Evolutionary conservation across 1,284 basidiomycete species (phyloP).

Genomic region (Trametes sp.): DNA sequence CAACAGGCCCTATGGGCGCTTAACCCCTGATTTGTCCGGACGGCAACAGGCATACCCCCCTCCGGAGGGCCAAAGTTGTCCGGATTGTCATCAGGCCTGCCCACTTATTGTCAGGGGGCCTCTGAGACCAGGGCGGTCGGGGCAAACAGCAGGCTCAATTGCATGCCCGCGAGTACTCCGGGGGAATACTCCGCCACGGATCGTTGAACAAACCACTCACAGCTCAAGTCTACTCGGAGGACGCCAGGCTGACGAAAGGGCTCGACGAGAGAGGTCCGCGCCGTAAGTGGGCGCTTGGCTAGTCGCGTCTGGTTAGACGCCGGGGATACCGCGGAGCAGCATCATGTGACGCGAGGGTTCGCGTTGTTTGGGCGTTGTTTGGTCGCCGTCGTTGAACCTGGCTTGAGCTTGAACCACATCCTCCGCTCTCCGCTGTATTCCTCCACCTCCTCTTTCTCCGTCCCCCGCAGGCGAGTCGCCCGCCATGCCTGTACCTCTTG

Average conservation of each 20-base stretch:
- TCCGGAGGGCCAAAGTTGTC: too few species aligned
- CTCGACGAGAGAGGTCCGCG: conserved; percentile 1
- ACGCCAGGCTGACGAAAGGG: background rate
- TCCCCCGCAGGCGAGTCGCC: conserved; percentile 7
- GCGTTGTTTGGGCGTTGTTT: conserved; percentile 40
- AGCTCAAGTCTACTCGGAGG: too few species aligned
- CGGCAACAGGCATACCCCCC: too few species aligned
- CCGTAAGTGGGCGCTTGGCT: conserved; percentile 3
- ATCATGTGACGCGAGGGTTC: conserved; percentile 33
- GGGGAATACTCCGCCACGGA: too few species aligned
- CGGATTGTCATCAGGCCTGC: too few species aligned
- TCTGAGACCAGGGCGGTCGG: too few species aligned
- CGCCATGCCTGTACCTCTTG: conserved; percentile 58
- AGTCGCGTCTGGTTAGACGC: background rate
- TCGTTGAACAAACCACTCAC: background rate
- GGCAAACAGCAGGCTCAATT: too few species aligned
- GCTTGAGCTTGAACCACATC: conserved; percentile 26
- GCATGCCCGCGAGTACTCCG: too few species aligned
- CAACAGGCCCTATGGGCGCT: background rate
- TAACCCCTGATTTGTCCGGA: background rate
- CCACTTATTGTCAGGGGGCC: too few species aligned
- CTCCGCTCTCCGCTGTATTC: conserved; percentile 6
- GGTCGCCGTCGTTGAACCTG: conserved; percentile 28
- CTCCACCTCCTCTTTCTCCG: conserved; percentile 12
- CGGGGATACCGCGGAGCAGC: background rate